Evolutionary conservation across 805 yeast species (phyloP), one percentile per base, ranked within the genome.

Genomic region (Kodamaea restingae): DNA sequence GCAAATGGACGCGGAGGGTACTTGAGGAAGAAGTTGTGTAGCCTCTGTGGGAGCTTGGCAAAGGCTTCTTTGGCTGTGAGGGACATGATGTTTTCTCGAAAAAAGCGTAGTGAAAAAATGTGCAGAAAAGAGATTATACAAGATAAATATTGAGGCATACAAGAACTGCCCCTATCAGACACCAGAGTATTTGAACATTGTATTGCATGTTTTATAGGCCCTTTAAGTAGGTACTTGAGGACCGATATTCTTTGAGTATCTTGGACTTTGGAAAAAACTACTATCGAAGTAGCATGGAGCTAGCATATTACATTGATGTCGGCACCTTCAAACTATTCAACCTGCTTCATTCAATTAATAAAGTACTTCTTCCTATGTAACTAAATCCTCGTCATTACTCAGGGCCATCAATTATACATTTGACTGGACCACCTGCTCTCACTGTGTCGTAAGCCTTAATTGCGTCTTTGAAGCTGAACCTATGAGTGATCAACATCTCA

Each of bases 1-100:
- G 75, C 73, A 61, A 78, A 79, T n/a, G 88, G 91, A 15, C 81
- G 66, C 7, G 96, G 96, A 22, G 97, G 97, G 55, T 78, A 86
- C 58, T 78, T 81, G 36, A 77, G 70, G 66, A 90, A 88, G 62
- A 88, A 90, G 47, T 66, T 75, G 56, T 79, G 83, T 24, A 88
- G 71, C 55, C 73, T 75, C 36, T 61, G 67, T 14, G 96, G 97
- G 30, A 88, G 77, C 60, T 76, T 71, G 20, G 67, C 56, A 49
- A 80, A 84, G 26, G 74, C 74, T 46, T 65, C 66, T 46, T 64
- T 60, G 20, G 69, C 50, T 10, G 68, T 56, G 44, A 56, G 42
- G 25, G 56, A 48, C 61, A 56, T 56, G 39, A n/a, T 26, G 11
- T n/a, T 30, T 14, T 12, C 12, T 25, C n/a, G 17, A 28, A 28